These are phyloP conservation scores for Cotoneaster glaucophyllus DNA, from an alignment of 306 rosid genomes.

Conservation along the genomic window DNA sequence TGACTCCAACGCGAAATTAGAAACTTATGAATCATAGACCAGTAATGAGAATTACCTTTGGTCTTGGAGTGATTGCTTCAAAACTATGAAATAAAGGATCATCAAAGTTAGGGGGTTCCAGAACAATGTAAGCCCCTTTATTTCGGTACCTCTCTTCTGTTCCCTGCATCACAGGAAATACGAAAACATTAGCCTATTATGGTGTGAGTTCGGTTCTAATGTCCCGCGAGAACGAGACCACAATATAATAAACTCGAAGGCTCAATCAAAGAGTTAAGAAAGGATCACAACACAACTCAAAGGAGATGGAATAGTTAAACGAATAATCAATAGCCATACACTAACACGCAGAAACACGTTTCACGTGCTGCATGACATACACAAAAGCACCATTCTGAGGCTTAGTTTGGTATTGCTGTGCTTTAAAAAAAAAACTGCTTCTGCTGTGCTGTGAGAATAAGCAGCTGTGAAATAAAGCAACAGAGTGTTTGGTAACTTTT, in stretches of 20 bases:
- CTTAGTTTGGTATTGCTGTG: too few relatives aligned
- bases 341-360: neutral
- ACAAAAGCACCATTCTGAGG: neutral
- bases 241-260: neutral
- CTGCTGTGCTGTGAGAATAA: too few relatives aligned
- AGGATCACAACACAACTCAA: neutral
- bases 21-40: neutral
- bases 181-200: neutral
- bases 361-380: neutral
- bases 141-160: conserved; percentile 61
- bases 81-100: conserved; percentile 63
- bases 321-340: neutral
- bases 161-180: conserved; percentile 36
- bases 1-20: neutral
- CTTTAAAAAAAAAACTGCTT: too few relatives aligned
- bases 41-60: conserved; percentile 42
- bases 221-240: neutral
- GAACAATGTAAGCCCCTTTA: conserved; percentile 75
- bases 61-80: conserved; percentile 71
- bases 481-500: too few relatives aligned
- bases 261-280: neutral
- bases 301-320: neutral
- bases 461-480: too few relatives aligned
- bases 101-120: conserved; percentile 69
- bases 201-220: neutral